phyloP scores from a whole-genome alignment of 2,329 filamentous ascomycete species.

The Pseudogymnoascus sp. region DNA sequence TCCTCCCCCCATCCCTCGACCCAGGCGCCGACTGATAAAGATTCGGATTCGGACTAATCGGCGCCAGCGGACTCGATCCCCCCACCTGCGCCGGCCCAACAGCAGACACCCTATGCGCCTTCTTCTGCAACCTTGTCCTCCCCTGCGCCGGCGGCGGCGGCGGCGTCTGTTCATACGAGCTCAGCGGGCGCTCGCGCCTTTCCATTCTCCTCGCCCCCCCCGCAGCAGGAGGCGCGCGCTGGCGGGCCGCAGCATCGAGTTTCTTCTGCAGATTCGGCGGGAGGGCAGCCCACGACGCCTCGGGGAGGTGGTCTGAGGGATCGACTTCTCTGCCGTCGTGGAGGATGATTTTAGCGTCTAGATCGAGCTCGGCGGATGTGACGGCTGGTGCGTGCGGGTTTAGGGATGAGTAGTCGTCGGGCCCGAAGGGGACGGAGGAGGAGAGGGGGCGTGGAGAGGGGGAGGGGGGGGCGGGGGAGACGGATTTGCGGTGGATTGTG shows the following conservation, averaged over 20 bases:
- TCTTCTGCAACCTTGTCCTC: slow-evolving; percentile 60
- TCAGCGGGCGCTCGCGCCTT: slow-evolving; percentile 41
- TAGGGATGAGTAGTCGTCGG: slow-evolving; percentile 66
- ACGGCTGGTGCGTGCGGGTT: slow-evolving; percentile 46
- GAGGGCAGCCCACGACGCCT: slow-evolving; percentile 34
- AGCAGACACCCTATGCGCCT: slow-evolving; percentile 27
- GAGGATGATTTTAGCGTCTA: slow-evolving; percentile 63
- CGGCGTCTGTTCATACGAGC: slow-evolving; percentile 45
- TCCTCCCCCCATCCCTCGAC: slow-evolving; percentile 10
- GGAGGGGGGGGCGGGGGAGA: slow-evolving; percentile 47
- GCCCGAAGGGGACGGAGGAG: slow-evolving; percentile 57
- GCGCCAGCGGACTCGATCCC: slow-evolving; percentile 24
- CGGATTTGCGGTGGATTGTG: slow-evolving; percentile 58
- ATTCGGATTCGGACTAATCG: slow-evolving; percentile 25
- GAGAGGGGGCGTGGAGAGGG: neutral
- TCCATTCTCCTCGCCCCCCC: slow-evolving; percentile 45
- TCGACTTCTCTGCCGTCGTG: slow-evolving; percentile 71
- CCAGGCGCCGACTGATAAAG: slow-evolving; percentile 18
- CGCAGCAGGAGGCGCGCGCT: slow-evolving; percentile 38
- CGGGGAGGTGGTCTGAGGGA: slow-evolving; percentile 70
- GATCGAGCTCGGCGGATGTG: slow-evolving; percentile 35
- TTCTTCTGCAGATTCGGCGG: neutral
- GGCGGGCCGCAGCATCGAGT: slow-evolving; percentile 42
- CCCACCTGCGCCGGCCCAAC: slow-evolving; percentile 19
- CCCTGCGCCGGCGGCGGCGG: slow-evolving; percentile 50